Percentiles rank a stretch among this genome's conserved stretches.
phyloP scores from a whole-genome alignment of 768 basidiomycete genomes.

The Russula emetica region DNA sequence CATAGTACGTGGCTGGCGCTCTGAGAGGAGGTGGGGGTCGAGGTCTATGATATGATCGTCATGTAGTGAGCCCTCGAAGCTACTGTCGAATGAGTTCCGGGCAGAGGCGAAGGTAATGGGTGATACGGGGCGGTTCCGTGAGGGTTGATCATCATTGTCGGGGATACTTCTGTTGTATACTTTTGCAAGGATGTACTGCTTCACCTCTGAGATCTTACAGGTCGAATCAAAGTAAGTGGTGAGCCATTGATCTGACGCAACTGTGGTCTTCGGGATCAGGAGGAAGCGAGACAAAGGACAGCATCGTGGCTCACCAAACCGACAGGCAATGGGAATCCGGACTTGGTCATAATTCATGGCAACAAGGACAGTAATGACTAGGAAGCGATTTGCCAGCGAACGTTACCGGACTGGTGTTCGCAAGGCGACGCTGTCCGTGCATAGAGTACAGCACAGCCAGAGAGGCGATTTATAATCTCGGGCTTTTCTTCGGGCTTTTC shows the following conservation, averaged over 20 bases:
- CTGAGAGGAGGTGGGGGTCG: constrained; percentile 25
- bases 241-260: constrained; percentile 74
- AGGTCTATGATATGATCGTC: constrained; percentile 34
- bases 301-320: constrained; percentile 47
- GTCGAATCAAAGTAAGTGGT: constrained; percentile 59
- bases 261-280: constrained; percentile 30
- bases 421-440: neutral
- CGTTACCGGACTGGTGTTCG: neutral
- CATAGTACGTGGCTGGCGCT: constrained; percentile 12
- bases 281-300: neutral
- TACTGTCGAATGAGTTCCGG: constrained; percentile 27
- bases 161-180: constrained; percentile 39
- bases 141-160: constrained; percentile 26
- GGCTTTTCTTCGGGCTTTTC: neutral
- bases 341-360: constrained; percentile 14
- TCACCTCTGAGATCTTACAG: constrained; percentile 61
- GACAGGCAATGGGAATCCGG: constrained; percentile 48
- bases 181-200: constrained; percentile 57
- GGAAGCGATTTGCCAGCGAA: neutral
- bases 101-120: constrained; percentile 64
- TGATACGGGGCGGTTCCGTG: constrained; percentile 47
- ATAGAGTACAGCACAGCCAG: neutral
- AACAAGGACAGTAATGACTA: neutral
- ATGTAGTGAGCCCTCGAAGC: constrained; percentile 34
- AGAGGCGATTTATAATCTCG: neutral